Conservation (phyloP, 129 eudicot genomes). For the Arctium minus region DNA sequence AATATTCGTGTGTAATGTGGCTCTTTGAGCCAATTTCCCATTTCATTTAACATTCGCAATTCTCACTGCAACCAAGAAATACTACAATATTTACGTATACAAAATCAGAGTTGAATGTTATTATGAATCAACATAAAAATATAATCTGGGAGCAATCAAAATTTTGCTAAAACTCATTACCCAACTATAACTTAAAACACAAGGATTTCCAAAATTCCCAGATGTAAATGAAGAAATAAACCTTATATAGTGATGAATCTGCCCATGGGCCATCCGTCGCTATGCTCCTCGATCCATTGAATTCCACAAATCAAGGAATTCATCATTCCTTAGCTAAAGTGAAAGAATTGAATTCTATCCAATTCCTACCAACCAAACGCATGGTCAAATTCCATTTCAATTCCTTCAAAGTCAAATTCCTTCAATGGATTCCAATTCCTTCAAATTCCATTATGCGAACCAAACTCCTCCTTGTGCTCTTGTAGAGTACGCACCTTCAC, state of each 20-base stretch:
- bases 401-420: too few species aligned
- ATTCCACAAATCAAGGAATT: too few species aligned
- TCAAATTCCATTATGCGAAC: too few species aligned
- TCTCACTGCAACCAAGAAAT: neutral
- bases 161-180: neutral
- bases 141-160: too few species aligned
- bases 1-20: too few species aligned
- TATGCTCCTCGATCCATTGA: slow-evolving; percentile 18
- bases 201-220: neutral
- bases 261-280: slow-evolving; percentile 57
- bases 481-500: slow-evolving; percentile 21
- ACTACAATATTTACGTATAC: neutral
- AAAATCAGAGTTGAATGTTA: neutral
- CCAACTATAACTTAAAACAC: neutral
- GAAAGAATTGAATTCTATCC: too few species aligned
- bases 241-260: slow-evolving; percentile 43
- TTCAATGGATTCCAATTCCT: too few species aligned
- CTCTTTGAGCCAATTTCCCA: too few species aligned
- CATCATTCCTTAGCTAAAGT: too few species aligned
- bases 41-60: neutral
- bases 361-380: too few species aligned
- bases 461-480: slow-evolving; percentile 25
- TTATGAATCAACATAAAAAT: neutral
- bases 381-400: too few species aligned
- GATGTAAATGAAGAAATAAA: too few species aligned